Base-by-base conservation (phyloP, 306 rosid species). In the Trichosanthes cucumerina region DNA sequence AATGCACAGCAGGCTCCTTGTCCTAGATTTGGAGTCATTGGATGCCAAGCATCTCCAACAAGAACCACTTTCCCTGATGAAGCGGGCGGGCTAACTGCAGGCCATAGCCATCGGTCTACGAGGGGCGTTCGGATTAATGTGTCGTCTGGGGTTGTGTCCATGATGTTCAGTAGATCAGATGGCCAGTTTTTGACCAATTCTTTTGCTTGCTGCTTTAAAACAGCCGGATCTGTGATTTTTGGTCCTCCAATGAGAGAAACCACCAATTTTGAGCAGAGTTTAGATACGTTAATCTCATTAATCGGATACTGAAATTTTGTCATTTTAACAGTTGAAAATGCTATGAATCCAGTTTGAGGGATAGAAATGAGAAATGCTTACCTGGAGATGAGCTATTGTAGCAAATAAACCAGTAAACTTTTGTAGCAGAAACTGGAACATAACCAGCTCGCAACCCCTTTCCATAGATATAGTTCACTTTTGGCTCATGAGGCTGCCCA, bases 1-100 rank as follows among this genome's bases (percentile, higher is more conserved):
- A 94, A 83, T 13, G 98, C 98, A 88, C 96, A 90, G 78, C 96
- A 92, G 60, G 93, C 96, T n/a, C 97, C 98, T 82, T 94, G 98
- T 0, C 93, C 97, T 0, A 94, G 97, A 86, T 94, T 94, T 1
- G 98, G 98, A 13, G 98, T 94, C 96, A 94, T 94, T 23, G 98
- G 97, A 31, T 94, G 98, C 98, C 98, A 94, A 0, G 98, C 97
- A 11, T 92, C 97, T 74, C 98, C 98, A 3, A 90, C 96, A 38
- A 92, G 71, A 66, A 90, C 96, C 71, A 90, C 93, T 76, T 86
- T 84, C 33, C 97, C 98, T 0, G 88, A 65, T 4, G 92, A 88
- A 76, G 83, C 96, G 0, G 88, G 50, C 0, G 98, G 98, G 80
- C 84, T 89, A 81, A 87, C 58, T 33, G 82, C 86, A 0, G 95